A percentile compares a stretch with the other conserved stretches of the same genome.
These are phyloP conservation scores for Ceratocystis eucalypticola DNA, from an alignment of 2,329 filamentous ascomycete genomes.

Conservation along the genomic window DNA sequence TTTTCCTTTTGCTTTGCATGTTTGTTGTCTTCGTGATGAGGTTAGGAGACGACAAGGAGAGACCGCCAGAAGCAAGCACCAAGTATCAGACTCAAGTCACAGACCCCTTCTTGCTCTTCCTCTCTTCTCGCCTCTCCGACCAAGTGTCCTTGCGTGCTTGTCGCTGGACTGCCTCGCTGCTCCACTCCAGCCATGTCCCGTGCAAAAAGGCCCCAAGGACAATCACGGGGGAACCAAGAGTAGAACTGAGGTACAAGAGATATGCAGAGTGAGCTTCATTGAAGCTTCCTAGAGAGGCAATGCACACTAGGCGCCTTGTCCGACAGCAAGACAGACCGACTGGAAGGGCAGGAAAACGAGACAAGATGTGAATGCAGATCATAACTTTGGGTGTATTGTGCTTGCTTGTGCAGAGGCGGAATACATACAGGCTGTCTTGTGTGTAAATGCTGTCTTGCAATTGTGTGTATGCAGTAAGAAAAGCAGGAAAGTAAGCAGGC, in stretches of 20 bases:
- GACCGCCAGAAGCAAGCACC: neutral
- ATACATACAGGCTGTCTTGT: no score
- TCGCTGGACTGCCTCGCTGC: neutral
- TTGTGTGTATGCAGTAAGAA: no score
- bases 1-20: no score
- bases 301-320: neutral
- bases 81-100: neutral
- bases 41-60: neutral
- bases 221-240: no score
- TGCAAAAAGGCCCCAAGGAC: no score
- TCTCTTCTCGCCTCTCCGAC: neutral
- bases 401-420: neutral
- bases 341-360: neutral
- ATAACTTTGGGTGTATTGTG: neutral
- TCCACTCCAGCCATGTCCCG: neutral
- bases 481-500: neutral
- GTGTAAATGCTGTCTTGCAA: no score
- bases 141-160: neutral
- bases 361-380: neutral
- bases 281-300: conserved; percentile 3
- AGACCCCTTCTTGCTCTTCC: neutral
- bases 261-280: neutral
- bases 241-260: no score
- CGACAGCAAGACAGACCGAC: neutral
- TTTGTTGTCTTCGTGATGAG: no score